A percentile compares a stretch with the other conserved stretches of the same genome.
These are phyloP conservation scores for Mycena floridula DNA, from an alignment of 768 basidiomycete species.

Conservation along the genomic window DNA sequence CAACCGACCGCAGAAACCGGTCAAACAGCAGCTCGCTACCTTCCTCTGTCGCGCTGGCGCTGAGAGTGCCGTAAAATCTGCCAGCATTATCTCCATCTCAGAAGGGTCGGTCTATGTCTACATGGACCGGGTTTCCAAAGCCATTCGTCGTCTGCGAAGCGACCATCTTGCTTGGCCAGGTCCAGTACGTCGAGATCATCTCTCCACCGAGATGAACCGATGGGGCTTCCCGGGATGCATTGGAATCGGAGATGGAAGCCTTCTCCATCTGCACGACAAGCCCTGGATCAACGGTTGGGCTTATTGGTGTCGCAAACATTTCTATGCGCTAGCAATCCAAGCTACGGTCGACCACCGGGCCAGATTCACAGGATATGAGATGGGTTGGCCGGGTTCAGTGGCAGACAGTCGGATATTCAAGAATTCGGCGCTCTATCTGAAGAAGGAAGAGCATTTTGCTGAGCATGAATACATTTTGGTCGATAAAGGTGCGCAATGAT, in stretches of 20 bases:
- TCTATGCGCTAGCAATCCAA: slow-evolving; percentile 11
- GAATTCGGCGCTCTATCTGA: slow-evolving; percentile 13
- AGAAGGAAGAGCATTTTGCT: slow-evolving; percentile 8
- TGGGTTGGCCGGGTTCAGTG: slow-evolving; percentile 18
- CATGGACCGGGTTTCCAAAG: slow-evolving; percentile 7
- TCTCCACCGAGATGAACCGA: slow-evolving; percentile 3
- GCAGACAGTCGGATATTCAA: slow-evolving; percentile 10
- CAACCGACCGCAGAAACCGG: slow-evolving; percentile 9
- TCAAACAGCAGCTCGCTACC: slow-evolving; percentile 10
- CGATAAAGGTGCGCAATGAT: slow-evolving; percentile 15
- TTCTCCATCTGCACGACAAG: slow-evolving; percentile 3
- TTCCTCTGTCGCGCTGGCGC: slow-evolving; percentile 9
- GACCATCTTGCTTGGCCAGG: slow-evolving; percentile 10
- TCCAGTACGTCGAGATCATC: not conserved
- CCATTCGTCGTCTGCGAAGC: slow-evolving; percentile 6
- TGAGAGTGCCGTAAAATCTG: not conserved
- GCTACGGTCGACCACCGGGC: slow-evolving; percentile 13
- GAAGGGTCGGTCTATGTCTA: slow-evolving; percentile 11
- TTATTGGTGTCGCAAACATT: slow-evolving; percentile 13
- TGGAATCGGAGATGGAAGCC: slow-evolving; percentile 10
- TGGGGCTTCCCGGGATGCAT: slow-evolving; percentile 12
- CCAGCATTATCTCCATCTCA: slow-evolving; percentile 6
- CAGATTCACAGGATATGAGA: slow-evolving; percentile 10
- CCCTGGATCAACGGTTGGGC: slow-evolving; percentile 6
- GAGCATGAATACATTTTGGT: slow-evolving; percentile 10